Conservation (phyloP, 345 rosid genomes). For the Arabis alpina region DNA sequence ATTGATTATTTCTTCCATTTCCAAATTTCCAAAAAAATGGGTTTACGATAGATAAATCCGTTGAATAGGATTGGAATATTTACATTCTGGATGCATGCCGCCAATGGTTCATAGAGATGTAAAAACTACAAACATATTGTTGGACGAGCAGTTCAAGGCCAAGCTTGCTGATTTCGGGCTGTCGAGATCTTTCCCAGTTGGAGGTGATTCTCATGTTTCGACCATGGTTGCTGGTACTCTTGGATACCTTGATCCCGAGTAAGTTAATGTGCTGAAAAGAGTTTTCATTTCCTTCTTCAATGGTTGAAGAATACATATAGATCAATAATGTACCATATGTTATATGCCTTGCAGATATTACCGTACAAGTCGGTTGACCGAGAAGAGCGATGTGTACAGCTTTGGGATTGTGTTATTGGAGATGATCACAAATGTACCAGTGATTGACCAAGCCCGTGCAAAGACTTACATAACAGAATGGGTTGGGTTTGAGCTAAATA, state of each 20-base stretch:
- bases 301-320: not conserved
- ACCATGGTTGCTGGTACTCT: constrained; percentile 14
- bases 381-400: constrained; percentile 24
- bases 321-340: too few relatives aligned
- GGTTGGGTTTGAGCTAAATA: not conserved
- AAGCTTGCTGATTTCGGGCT: constrained; percentile 60
- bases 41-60: not conserved
- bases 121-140: constrained; percentile 53
- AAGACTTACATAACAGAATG: not conserved
- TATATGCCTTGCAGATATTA: constrained; percentile 8
- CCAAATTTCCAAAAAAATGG: too few relatives aligned
- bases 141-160: constrained; percentile 50
- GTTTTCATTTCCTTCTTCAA: not conserved
- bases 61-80: constrained; percentile 26
- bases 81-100: constrained; percentile 43
- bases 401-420: constrained; percentile 25
- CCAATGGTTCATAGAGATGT: constrained; percentile 56
- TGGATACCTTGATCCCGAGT: constrained; percentile 33
- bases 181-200: constrained; percentile 39
- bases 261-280: too few relatives aligned
- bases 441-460: not conserved
- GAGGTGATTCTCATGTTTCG: not conserved
- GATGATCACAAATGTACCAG: constrained; percentile 19
- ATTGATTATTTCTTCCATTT: too few relatives aligned
- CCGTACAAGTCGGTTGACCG: not conserved